These are phyloP conservation scores for Intubia oerlemansii DNA, from an alignment of 2,329 filamentous ascomycete species.

Conservation along the genomic window DNA sequence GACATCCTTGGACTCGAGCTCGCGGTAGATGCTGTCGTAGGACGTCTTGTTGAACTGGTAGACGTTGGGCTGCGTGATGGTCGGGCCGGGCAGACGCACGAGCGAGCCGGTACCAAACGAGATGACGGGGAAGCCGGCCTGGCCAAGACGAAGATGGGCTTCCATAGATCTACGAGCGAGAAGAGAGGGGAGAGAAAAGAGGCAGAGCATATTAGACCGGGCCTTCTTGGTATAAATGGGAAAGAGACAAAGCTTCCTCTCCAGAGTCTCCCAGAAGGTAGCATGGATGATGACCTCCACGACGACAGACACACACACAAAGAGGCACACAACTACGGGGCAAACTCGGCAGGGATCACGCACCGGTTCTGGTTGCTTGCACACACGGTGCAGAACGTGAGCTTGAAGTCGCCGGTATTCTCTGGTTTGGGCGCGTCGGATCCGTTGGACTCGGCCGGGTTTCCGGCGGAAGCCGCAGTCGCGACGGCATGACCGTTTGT, in stretches of 20 bases:
- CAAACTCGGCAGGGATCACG: too few relatives aligned
- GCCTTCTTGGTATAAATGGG: not conserved
- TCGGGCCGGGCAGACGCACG: slow-evolving; percentile 78
- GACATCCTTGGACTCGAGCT: slow-evolving; percentile 68
- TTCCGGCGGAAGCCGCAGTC: too few relatives aligned
- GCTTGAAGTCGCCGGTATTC: slow-evolving; percentile 47
- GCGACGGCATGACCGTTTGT: too few relatives aligned
- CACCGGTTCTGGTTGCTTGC: slow-evolving; percentile 95
- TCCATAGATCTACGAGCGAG: slow-evolving; percentile 71
- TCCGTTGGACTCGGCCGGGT: too few relatives aligned
- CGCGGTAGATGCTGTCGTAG: slow-evolving; percentile 85
- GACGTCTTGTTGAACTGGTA: slow-evolving; percentile 97
- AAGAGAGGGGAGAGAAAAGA: not conserved
- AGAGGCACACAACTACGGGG: too few relatives aligned
- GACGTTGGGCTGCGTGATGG: slow-evolving; percentile 83
- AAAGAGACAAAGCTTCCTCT: not conserved
- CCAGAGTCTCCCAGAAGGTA: not conserved
- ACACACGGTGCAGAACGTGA: slow-evolving; percentile 97
- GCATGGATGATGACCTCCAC: too few relatives aligned
- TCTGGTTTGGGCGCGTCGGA: slow-evolving; percentile 22
- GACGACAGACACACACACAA: too few relatives aligned
- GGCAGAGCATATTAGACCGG: not conserved
- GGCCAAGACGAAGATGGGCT: slow-evolving; percentile 81
- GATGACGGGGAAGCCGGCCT: slow-evolving; percentile 80
- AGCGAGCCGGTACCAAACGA: slow-evolving; percentile 93